Percentiles rank a stretch among this genome's conserved stretches.
phyloP scores from a whole-genome alignment of 176 grass and related monocot species.

The Triticum turgidum region DNA sequence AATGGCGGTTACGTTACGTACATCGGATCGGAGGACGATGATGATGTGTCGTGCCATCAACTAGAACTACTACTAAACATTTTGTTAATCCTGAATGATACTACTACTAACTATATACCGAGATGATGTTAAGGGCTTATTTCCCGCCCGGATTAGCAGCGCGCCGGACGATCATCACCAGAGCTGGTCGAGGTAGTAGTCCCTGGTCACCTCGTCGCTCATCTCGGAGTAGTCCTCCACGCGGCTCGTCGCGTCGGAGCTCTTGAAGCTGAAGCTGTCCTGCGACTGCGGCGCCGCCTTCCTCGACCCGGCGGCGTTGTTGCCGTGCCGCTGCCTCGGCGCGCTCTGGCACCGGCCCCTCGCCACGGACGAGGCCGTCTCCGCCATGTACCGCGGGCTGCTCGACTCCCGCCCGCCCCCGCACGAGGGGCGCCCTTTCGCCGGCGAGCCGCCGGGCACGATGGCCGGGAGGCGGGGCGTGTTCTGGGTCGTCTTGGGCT shows the following conservation, averaged over 20 bases:
- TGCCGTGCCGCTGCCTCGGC: slow-evolving; percentile 46
- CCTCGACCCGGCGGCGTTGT: neutral
- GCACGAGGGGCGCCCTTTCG: slow-evolving; percentile 13
- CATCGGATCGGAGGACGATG: neutral
- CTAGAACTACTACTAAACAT: neutral
- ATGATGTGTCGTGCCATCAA: neutral
- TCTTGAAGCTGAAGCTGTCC: slow-evolving; percentile 47
- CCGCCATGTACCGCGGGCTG: slow-evolving; percentile 82
- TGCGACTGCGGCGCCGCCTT: slow-evolving; percentile 28
- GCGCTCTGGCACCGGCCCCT: slow-evolving; percentile 67
- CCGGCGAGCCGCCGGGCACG: slow-evolving; percentile 38
- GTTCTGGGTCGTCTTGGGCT: slow-evolving; percentile 57
- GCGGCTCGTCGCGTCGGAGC: slow-evolving; percentile 28
- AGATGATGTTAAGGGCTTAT: neutral
- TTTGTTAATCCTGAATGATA: neutral
- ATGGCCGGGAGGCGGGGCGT: slow-evolving; percentile 39
- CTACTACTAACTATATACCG: slow-evolving; percentile 3
- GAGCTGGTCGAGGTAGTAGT: slow-evolving; percentile 89
- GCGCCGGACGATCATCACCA: slow-evolving; percentile 48
- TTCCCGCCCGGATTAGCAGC: neutral
- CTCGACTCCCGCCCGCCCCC: slow-evolving; percentile 3
- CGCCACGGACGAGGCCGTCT: slow-evolving; percentile 76
- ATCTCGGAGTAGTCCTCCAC: slow-evolving; percentile 28
- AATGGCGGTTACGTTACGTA: neutral
- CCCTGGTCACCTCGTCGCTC: slow-evolving; percentile 56